These are phyloP conservation scores for Quercus agrifolia DNA, from an alignment of 306 rosid genomes.

Conservation along the genomic window DNA sequence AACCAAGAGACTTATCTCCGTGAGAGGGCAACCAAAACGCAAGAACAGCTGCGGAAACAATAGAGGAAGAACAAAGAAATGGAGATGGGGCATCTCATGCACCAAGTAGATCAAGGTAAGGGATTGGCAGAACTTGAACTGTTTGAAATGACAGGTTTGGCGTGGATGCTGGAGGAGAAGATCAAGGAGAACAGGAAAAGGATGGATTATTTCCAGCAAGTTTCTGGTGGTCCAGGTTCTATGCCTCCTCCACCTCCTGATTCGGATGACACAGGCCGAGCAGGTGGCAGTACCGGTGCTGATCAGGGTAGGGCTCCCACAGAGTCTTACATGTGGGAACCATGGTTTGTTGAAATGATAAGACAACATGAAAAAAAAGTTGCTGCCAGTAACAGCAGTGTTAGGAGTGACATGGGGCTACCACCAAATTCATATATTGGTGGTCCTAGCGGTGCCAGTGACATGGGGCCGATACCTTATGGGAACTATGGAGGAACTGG, in stretches of 20 bases:
- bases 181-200: not conserved
- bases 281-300: not conserved
- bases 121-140: slow-evolving; percentile 7
- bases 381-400: not conserved
- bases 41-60: slow-evolving; percentile 14
- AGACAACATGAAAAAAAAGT: not conserved
- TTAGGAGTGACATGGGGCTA: not conserved
- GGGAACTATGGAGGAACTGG: not conserved
- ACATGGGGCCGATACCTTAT: not conserved
- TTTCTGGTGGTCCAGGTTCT: not conserved
- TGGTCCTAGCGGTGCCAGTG: not conserved
- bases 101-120: slow-evolving; percentile 20
- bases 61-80: slow-evolving; percentile 19
- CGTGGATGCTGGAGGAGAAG: slow-evolving; percentile 11
- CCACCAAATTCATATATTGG: not conserved
- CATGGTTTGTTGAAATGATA: slow-evolving; percentile 23
- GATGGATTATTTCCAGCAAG: slow-evolving; percentile 1
- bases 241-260: not conserved
- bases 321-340: slow-evolving; percentile 5
- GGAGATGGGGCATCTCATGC: slow-evolving; percentile 19
- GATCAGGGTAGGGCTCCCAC: not conserved
- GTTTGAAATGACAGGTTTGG: slow-evolving; percentile 6
- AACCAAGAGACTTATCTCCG: slow-evolving; percentile 34
- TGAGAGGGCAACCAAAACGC: slow-evolving; percentile 16
- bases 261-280: not conserved